Conservation (phyloP, 1,139 yeast species). For the Pichia cactophila region DNA sequence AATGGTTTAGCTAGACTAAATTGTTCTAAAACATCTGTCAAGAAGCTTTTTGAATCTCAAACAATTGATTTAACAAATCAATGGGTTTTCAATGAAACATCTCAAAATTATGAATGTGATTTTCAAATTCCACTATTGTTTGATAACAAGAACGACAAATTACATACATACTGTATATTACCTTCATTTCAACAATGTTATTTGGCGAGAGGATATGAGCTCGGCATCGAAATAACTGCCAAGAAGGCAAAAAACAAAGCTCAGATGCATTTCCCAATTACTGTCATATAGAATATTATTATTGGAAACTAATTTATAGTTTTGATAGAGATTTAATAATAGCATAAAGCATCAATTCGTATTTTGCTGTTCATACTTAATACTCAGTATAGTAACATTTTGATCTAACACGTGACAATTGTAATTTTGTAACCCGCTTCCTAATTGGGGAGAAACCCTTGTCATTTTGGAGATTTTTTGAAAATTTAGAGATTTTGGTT, state of each 20-base stretch:
- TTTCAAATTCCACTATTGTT: constrained; percentile 14
- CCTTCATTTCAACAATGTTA: constrained; percentile 23
- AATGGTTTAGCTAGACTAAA: constrained; percentile 7
- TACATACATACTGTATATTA: constrained; percentile 9
- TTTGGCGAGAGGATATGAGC: constrained; percentile 16
- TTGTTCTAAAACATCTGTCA: constrained; percentile 2
- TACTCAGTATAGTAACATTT: no score
- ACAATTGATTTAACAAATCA: constrained; percentile 10
- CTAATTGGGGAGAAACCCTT: not conserved
- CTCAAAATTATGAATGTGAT: constrained; percentile 9
- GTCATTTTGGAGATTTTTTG: not conserved
- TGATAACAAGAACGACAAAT: constrained; percentile 9
- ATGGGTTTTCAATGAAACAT: constrained; percentile 6
- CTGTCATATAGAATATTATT: constrained; percentile 1
- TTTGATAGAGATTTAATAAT: no score
- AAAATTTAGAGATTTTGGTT: not conserved
- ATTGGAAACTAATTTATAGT: not conserved
- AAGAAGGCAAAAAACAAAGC: constrained; percentile 10
- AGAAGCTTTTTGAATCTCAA: constrained; percentile 12
- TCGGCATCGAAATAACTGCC: constrained; percentile 10
- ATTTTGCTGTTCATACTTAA: no score
- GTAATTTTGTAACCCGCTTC: not conserved
- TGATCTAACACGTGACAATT: constrained; percentile 1
- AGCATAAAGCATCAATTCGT: no score
- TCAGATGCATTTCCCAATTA: constrained; percentile 6